Base-by-base conservation (phyloP, 2,329 filamentous ascomycete genomes). In the Gnomoniopsis smithogilvyi region DNA sequence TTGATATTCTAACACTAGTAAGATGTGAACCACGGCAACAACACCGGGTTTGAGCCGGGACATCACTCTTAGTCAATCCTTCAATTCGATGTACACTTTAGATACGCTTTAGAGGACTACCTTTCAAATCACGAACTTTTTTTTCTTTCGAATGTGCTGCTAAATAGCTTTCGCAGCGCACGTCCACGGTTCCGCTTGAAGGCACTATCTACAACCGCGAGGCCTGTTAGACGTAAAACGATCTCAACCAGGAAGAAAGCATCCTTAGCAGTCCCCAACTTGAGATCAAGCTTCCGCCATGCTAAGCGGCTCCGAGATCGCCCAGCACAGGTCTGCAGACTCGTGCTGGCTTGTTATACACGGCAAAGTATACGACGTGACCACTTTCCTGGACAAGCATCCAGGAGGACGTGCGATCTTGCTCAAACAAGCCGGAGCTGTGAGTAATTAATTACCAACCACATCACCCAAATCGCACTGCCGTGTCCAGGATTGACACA, bases 311-410 rank as follows among this genome's bases (percentile, higher is more conserved):
- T 63, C 67, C 22, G 71, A 75, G 56, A 67, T 75, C 22, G 66
- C 69, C 49, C 68, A 68, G 61, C 74, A 73, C 62, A 68, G 67
- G 62, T 68, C 66, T 34, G 58, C 58, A 15, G 65, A 70, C 24
- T 74, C 72, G 7, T 76, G 74, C 61, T 76, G 73, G 73, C 65
- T 74, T 17, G 72, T 76, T 41, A 58, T 73, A 58, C 55, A 68
- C 54, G 61, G 59, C 33, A 68, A 67, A 51, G 69, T 68, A 36
- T 73, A 74, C 68, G 73, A 76, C 62, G 70, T 75, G 45, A 75
- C 73, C 11, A 64, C 66, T 30, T 76, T 75, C 51, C 59, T 76
- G 11, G 58, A 65, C 33, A 58, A 66, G 26, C 71, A 72, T 41
- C 70, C 71, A 2, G 70, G 69, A 30, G 70, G 70, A n/a, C 61